phyloP scores from a whole-genome alignment of 768 basidiomycete species.

The Chiua virens region DNA sequence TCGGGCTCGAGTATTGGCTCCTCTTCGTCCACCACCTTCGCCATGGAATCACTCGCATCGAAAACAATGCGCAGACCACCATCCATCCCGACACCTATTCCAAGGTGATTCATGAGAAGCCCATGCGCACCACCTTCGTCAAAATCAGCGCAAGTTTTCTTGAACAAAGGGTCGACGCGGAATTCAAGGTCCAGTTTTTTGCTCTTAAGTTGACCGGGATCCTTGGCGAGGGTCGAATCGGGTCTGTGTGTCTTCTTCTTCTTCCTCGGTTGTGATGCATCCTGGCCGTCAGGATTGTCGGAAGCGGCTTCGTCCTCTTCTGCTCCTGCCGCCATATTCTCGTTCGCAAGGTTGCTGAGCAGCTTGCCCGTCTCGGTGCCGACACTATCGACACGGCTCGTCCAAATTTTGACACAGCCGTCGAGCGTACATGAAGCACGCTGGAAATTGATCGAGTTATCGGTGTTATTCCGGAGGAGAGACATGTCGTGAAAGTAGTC shows the following conservation, averaged over 20 bases:
- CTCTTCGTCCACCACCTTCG: slow-evolving; percentile 74
- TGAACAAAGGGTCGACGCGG: slow-evolving; percentile 94
- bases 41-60: slow-evolving; percentile 90
- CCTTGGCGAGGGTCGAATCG: slow-evolving; percentile 88
- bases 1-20: slow-evolving; percentile 62
- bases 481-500: slow-evolving; percentile 99
- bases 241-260: slow-evolving; percentile 69
- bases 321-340: slow-evolving; percentile 58
- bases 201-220: slow-evolving; percentile 72
- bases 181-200: slow-evolving; percentile 97
- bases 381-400: slow-evolving; percentile 94
- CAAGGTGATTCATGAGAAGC: slow-evolving; percentile 93
- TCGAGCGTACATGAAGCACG: slow-evolving; percentile 97
- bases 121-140: slow-evolving; percentile 98
- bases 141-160: slow-evolving; percentile 97
- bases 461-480: slow-evolving; percentile 84
- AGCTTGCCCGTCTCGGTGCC: slow-evolving; percentile 96
- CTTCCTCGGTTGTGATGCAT: slow-evolving; percentile 53
- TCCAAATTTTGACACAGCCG: slow-evolving; percentile 99
- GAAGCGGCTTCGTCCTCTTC: slow-evolving; percentile 61
- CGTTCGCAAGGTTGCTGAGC: slow-evolving; percentile 79
- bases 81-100: slow-evolving; percentile 72
- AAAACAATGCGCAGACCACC: slow-evolving; percentile 90
- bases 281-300: slow-evolving; percentile 64
- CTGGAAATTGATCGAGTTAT: slow-evolving; percentile 98